A percentile compares a stretch with the other conserved stretches of the same genome.
Evolutionary conservation across 768 basidiomycete species (phyloP).

Genomic region (Polyporus arcularius): DNA sequence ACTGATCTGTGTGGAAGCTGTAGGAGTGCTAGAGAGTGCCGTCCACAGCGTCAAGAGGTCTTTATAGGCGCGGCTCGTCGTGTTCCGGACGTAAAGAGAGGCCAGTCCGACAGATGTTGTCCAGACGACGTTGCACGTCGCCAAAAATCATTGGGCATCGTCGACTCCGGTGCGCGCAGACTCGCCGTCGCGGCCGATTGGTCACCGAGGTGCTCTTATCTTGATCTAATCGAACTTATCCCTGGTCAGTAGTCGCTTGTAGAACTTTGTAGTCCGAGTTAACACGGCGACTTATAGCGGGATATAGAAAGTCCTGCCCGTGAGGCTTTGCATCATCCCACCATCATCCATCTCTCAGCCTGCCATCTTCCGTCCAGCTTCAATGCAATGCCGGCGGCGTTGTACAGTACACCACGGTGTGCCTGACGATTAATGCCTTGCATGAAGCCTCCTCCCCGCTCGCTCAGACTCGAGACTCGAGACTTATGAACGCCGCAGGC

Average conservation of each 20-base stretch:
- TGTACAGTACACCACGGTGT: too few relatives aligned
- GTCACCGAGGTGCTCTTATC: not conserved
- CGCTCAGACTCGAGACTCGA: too few relatives aligned
- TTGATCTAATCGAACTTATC: not conserved
- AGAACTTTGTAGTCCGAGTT: not conserved
- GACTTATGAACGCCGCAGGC: too few relatives aligned
- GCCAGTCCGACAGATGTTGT: slow-evolving; percentile 8
- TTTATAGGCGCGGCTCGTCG: not conserved
- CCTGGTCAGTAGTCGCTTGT: not conserved
- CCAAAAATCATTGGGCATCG: not conserved
- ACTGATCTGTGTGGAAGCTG: not conserved
- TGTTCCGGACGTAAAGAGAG: not conserved
- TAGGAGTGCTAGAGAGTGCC: not conserved
- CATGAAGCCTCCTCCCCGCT: too few relatives aligned
- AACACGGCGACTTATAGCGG: not conserved
- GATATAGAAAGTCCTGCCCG: not conserved
- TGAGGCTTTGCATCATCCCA: not conserved
- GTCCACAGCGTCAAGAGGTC: not conserved
- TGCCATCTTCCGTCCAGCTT: not conserved
- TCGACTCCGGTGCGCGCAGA: not conserved
- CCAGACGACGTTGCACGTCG: slow-evolving; percentile 15
- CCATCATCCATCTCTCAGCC: not conserved
- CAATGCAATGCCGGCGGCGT: too few relatives aligned
- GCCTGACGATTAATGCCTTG: too few relatives aligned
- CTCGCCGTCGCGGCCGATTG: not conserved